Base-by-base conservation (phyloP, 2,329 filamentous ascomycete genomes). In the Emergomyces pasteurianus region DNA sequence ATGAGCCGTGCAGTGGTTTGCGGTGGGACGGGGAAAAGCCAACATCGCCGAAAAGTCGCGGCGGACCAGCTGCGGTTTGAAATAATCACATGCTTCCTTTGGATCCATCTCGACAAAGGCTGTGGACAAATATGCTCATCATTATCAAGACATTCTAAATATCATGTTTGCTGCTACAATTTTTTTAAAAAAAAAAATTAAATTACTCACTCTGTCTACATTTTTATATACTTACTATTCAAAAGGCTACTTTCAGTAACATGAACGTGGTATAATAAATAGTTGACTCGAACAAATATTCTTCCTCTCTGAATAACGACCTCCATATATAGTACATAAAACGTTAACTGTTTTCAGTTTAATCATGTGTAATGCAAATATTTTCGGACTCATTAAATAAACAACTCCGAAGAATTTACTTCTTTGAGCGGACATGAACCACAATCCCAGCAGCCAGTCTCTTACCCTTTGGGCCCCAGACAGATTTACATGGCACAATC, bases 401-500 rank as follows among this genome's bases (percentile, higher is more conserved):
- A 38, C 18, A 10, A 26, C 21, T 6, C 9, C 9, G 34, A 26
- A 55, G 10, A 43, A 16, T 43, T 46, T 28, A 49, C 42, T 21
- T 36, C 23, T 9, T 58, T 21, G 36, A 49, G 9, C 43, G 36
- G 64, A 67, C 64, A 68, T 74, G 71, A 50, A 77, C 47, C 58
- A 75, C 66, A 42, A 76, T 63, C 14, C 68, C 75, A 16, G 73
- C 76, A 46, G 66, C 67, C 59, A 78, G 63, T 60, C 63, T 64
- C 54, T 63, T 65, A 26, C 73, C 75, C 52, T 69, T 62, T 21
- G 63, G 59, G 4, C 74, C 75, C 73, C 75, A 78, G 42, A 78
- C 68, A 46, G 71, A 71, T 61, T 67, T 70, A 65, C 75, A 78
- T 10, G 77, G 77, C 28, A 79, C 64, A 46, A 77, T 64, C 61